Base-by-base conservation (phyloP, 106 monocot genomes). In the Phalaenopsis equestris region DNA sequence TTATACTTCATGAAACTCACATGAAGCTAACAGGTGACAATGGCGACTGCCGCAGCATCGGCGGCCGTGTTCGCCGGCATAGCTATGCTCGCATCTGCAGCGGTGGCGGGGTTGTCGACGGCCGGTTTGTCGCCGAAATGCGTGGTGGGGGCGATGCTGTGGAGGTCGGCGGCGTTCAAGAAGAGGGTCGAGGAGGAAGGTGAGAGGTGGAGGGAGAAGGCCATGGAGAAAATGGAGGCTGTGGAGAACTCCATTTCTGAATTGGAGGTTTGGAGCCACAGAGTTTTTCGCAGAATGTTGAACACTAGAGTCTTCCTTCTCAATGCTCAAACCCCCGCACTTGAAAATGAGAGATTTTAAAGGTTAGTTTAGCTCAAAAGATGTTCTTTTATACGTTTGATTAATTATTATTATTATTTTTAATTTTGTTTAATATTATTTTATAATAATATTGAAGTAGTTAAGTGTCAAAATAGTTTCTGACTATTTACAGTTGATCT, bases 261-360 rank as follows among this genome's bases (percentile, higher is more conserved):
- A 39, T 56, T 90, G 78, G 91, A 91, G 83, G 77, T 42, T 18
- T 79, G 79, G 68, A 81, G 82, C 24, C 91, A 90, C 70, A 79
- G 65, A 73, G 84, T 86, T 48, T 86, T 91, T 70, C 83, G 90
- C 76, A 81, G 82, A 36, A 49, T 94, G 37, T 42, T 92, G 19
- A 91, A 81, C 52, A 84, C 84, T 24, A 86, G 94, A 79, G 94
- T 94, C 41, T 80, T 82, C 17, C 83, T 94, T 1, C 87, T 94
- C 75, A 94, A 94, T 67, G 75, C 87, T 56, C 79, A 78, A 30
- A 81, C 87, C 4, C 87, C 84, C 2, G 11, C 72, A 1, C 42
- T 87, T 48, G 12, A 14, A 10, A 52, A 52, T 52, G 52, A 12
- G 52, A 52, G 12, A 52, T 52, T 52, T 52, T 15, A 2, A 52